Evolutionary conservation across 352 stramenopile species (phyloP), one percentile per base, ranked within the genome.

Genomic region (Blastocystis sp.): DNA sequence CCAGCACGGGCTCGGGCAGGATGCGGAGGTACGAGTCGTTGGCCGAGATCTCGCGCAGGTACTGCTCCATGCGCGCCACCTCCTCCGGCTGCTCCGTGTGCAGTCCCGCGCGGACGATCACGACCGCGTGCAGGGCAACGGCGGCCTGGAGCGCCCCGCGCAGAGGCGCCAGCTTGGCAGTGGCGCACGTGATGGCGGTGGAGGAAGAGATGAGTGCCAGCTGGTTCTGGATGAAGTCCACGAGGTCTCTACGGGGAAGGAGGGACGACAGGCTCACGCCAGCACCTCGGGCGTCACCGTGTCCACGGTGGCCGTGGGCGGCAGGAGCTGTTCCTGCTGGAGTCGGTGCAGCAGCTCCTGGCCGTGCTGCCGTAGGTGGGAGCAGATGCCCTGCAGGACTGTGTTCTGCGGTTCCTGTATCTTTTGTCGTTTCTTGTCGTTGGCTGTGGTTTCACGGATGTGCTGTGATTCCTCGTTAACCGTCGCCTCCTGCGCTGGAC

Each of bases 201-300:
- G 74, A 56, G n/a, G 59, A 59, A 2, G 61, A 41, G 23, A 69
- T 48, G 38, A 56, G 34, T 23, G 17, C 19, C 5, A 84, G 52
- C 52, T 84, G 52, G n/a, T 52, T 23, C 34, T 84, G 74, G 28
- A 84, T 62, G 53, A 59, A 84, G 38, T 84, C 74, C 19, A 84
- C 74, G 40, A 84, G 56, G 34, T 52, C 41, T 2, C 74, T 84
- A 67, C 17, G 11, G 21, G 19, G 45, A 70, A 69, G 21, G 23
- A 11, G 56, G n/a, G 28, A 23, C 1, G 17, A 59, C n/a, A 70
- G 1, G 2, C 1, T 59, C 23, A 84, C 52, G 74, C 19, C 7
- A 67, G 11, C 9, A 14, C 19, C 17, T 41, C 45, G 17, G 71
- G 53, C 28, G n/a, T 43, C 23, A 81, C n/a, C 38, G 74, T 69